Evolutionary conservation across 306 rosid genomes (phyloP).

Genomic region (Ceratonia siliqua): DNA sequence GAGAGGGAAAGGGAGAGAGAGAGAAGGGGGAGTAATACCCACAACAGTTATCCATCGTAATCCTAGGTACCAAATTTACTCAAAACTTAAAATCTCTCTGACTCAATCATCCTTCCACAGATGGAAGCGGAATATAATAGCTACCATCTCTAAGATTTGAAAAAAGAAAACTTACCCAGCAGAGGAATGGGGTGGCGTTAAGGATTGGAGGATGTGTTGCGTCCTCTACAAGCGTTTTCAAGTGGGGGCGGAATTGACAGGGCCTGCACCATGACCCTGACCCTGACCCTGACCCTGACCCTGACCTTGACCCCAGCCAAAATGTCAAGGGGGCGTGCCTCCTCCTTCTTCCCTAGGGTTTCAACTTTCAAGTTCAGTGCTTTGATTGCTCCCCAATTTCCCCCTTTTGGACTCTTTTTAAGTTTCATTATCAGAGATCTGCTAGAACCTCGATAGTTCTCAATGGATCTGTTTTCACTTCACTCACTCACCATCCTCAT

Average conservation of each 20-base stretch:
- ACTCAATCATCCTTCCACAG: conserved; percentile 42
- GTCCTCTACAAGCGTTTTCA: conserved; percentile 56
- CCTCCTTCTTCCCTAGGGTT: conserved; percentile 27
- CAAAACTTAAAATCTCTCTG: conserved; percentile 52
- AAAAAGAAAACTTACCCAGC: conserved; percentile 33
- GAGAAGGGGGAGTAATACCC: conserved; percentile 9
- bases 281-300: conserved; percentile 29
- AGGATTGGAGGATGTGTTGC: conserved; percentile 42
- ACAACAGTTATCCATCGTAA: conserved; percentile 72
- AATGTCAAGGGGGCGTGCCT: neutral
- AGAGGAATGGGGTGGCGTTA: conserved; percentile 28
- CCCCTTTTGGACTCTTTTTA: conserved; percentile 32
- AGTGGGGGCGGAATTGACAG: conserved; percentile 63
- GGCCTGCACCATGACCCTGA: conserved; percentile 16
- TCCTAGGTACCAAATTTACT: conserved; percentile 68
- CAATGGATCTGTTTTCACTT: neutral
- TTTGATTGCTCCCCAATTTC: conserved; percentile 1
- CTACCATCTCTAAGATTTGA: conserved; percentile 8
- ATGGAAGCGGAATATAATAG: conserved; percentile 47
- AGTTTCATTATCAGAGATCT: neutral
- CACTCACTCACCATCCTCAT: neutral
- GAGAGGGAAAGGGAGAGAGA: conserved; percentile 34
- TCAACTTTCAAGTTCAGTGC: conserved; percentile 14
- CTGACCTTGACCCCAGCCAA: neutral
- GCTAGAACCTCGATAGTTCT: neutral